Conservation (phyloP, 345 rosid genomes). For the Anastatica hierochuntica region DNA sequence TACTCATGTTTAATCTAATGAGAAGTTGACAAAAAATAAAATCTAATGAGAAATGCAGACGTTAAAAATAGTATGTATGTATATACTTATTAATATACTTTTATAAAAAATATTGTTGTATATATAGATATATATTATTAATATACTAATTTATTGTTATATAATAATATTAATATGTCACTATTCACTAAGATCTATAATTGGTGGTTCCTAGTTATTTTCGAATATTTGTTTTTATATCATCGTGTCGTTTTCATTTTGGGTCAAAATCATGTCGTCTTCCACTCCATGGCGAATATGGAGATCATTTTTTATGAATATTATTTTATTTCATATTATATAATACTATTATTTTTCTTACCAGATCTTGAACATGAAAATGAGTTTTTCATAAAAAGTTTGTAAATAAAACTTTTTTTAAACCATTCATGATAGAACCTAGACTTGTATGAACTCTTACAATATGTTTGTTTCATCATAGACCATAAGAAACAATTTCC, state of each 20-base stretch:
- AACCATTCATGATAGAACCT: no score
- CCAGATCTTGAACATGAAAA: neutral
- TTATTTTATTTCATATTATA: neutral
- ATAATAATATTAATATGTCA: neutral
- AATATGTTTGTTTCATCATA: no score
- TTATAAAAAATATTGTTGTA: no score
- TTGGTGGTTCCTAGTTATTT: constrained; percentile 23
- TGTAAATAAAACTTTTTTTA: no score
- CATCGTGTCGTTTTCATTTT: constrained; percentile 20
- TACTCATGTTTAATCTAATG: no score
- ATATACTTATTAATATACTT: no score
- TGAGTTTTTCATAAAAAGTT: no score
- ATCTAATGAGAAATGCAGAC: no score
- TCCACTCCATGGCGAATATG: constrained; percentile 17
- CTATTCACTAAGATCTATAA: constrained; percentile 10
- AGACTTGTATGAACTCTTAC: no score
- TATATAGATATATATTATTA: neutral
- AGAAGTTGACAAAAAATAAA: no score
- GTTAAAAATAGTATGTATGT: no score
- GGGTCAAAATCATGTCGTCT: constrained; percentile 26
- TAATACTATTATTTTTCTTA: neutral
- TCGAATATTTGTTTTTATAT: neutral
- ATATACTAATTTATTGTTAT: neutral
- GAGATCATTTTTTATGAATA: neutral
- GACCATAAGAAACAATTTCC: no score